These are phyloP conservation scores for Phytophthora pseudosyringae DNA, from an alignment of 352 stramenopile species.

Conservation along the genomic window DNA sequence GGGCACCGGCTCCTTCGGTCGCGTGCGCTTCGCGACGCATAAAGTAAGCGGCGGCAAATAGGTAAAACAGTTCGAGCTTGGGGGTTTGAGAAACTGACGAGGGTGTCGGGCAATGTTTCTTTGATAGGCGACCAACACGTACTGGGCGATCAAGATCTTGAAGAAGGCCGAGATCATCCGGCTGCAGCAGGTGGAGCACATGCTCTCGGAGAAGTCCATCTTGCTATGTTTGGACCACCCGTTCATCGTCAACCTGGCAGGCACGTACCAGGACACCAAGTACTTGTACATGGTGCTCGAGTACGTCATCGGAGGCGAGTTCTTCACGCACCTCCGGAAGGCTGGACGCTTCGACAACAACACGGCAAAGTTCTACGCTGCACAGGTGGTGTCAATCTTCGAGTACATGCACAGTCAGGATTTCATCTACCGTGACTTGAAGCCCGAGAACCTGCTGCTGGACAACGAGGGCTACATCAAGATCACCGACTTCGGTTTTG, in stretches of 20 bases:
- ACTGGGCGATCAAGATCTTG: slow-evolving; percentile 98
- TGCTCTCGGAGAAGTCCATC: slow-evolving; percentile 97
- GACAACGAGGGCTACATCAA: slow-evolving; percentile 96
- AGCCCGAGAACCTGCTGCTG: slow-evolving; percentile 95
- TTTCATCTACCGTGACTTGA: slow-evolving; percentile 98
- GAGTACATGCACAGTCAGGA: slow-evolving; percentile 96
- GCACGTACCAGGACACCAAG: slow-evolving; percentile 95
- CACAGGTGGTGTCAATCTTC: slow-evolving; percentile 96
- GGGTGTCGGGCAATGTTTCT: background rate
- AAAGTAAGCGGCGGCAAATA: slow-evolving; percentile 60
- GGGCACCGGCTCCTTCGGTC: slow-evolving; percentile 96
- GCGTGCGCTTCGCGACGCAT: slow-evolving; percentile 96
- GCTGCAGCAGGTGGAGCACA: slow-evolving; percentile 97
- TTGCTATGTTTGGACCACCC: slow-evolving; percentile 93
- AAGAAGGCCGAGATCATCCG: slow-evolving; percentile 97
- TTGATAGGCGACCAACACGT: slow-evolving; percentile 82
- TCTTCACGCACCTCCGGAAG: slow-evolving; percentile 97
- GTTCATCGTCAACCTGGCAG: slow-evolving; percentile 96
- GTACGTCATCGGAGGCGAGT: slow-evolving; percentile 97
- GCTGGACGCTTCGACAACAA: slow-evolving; percentile 94
- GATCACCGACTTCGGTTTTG: slow-evolving; percentile 95
- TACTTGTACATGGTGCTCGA: slow-evolving; percentile 99
- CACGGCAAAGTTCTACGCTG: slow-evolving; percentile 93
- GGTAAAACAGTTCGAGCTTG: too few relatives aligned
- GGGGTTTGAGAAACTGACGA: background rate